Evolutionary conservation across 192 early-diverging fungal genomes (phyloP), one percentile per base, ranked within the genome.

Genomic region (Dissophora globulifera): DNA sequence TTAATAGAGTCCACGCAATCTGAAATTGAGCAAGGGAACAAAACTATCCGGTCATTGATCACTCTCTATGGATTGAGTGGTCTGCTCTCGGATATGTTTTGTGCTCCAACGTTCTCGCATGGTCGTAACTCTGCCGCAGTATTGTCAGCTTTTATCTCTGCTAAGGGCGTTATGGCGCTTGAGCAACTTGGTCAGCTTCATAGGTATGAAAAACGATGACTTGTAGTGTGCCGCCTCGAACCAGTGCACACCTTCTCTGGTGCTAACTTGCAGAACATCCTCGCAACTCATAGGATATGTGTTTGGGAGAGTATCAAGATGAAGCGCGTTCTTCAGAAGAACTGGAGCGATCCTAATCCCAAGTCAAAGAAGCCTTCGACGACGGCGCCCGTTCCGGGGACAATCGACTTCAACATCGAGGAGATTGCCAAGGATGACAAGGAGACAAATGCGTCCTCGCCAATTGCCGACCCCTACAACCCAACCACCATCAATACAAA

Each of bases 61-160:
- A 81, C 78, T 19, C 62, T 94, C 12, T 81, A 91, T 35, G 87
- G 86, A 4, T 79, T 88, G 49, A 79, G 89, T 50, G 83, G 85
- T 25, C 62, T 96, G 23, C 61, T 91, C 13, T 84, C 90, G 4
- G 91, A 93, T 63, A 82, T 92, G 27, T 94, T 85, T 76, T 89
- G 80, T 50, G 82, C 88, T 1, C 85, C 91, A 12, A 54, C 81
- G 22, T 81, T 89, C 50, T 87, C 90, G 0, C 91, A 93, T 63
- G 82, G 82, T 11, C 85, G 86, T 45, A 88, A 84, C 62, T 84
- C 85, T 42, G 65, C 76, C 4, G 78, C 90, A 16, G 71, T 92
- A 2, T 72, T 91, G 0, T 67, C 84, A 8, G 86, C 85, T 12
- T 91, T 95, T 29, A 61, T 86, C 17, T 81, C 80, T 19, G 78